Evolutionary conservation across 345 rosid species (phyloP).

Genomic region (Syzygium aqueum): DNA sequence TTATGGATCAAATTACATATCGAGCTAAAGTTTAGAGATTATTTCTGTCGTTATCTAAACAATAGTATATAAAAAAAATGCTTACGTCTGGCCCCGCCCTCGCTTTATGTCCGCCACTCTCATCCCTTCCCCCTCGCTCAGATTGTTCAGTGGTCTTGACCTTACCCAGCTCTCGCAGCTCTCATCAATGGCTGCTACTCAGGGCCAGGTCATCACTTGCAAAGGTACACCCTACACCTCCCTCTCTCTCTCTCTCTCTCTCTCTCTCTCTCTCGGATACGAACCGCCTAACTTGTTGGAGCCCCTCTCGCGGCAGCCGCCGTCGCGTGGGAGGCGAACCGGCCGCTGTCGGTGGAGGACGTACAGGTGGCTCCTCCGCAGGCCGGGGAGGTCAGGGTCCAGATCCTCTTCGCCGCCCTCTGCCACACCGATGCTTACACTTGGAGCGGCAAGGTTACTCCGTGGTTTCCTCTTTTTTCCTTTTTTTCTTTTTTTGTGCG

Average conservation of each 20-base stretch:
- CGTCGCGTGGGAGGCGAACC: slow-evolving; percentile 93
- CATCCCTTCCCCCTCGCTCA: neutral
- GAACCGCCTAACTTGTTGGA: neutral
- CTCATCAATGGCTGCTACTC: neutral
- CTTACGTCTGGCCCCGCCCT: no score
- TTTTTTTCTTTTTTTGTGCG: no score
- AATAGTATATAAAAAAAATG: no score
- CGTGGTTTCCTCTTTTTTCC: neutral
- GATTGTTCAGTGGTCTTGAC: neutral
- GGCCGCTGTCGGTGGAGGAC: slow-evolving; percentile 77
- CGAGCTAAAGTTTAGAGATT: no score
- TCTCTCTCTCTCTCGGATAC: neutral
- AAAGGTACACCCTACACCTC: neutral
- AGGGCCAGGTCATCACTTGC: neutral
- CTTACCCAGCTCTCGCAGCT: neutral
- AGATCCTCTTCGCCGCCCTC: slow-evolving; percentile 83
- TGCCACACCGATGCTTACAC: slow-evolving; percentile 99
- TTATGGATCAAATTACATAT: rapidly evolving
- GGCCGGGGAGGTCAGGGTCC: slow-evolving; percentile 90
- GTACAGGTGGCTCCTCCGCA: slow-evolving; percentile 96
- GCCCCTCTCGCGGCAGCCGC: slow-evolving; percentile 46
- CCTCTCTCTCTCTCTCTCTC: neutral
- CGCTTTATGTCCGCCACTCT: neutral
- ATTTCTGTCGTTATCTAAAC: no score
- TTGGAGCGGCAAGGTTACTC: slow-evolving; percentile 92